Percentiles rank a stretch among this genome's conserved stretches.
phyloP scores from a whole-genome alignment of 441 rosid species.

The Hura crepitans region DNA sequence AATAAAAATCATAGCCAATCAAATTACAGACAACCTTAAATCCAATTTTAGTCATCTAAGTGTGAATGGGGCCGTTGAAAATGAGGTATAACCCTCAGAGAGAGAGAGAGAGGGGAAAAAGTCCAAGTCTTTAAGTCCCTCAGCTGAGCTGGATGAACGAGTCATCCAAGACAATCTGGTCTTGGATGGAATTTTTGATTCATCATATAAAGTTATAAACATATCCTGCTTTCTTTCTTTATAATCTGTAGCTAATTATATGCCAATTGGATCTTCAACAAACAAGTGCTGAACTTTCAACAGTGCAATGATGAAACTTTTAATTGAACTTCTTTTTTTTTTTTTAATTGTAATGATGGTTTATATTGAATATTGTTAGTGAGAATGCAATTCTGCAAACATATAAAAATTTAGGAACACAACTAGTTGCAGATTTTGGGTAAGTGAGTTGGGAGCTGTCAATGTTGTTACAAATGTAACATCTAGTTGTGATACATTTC shows the following conservation, averaged over 20 bases:
- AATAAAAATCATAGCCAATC: too few relatives aligned
- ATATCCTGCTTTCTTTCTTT: not conserved
- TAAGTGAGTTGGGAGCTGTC: not conserved
- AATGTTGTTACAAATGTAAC: not conserved
- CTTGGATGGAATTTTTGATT: slow-evolving; percentile 4
- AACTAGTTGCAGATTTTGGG: not conserved
- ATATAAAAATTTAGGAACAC: too few relatives aligned
- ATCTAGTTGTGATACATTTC: too few relatives aligned
- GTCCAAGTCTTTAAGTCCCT: not conserved
- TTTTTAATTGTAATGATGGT: not conserved
- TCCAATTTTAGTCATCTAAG: not conserved
- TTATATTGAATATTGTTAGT: too few relatives aligned
- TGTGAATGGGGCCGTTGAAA: slow-evolving; percentile 12
- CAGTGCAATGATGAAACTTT: too few relatives aligned
- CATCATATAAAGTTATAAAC: not conserved
- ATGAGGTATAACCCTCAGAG: slow-evolving; percentile 3
- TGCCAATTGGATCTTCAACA: not conserved
- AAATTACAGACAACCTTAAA: not conserved
- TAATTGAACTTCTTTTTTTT: too few relatives aligned
- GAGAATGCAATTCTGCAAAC: too few relatives aligned
- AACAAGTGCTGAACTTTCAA: not conserved
- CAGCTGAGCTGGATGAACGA: not conserved
- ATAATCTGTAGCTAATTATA: not conserved
- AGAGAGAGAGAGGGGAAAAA: not conserved
- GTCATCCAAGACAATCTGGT: not conserved